Evolutionary conservation across 1,284 basidiomycete genomes (phyloP).

Genomic region (Trichosporon coremiiforme): DNA sequence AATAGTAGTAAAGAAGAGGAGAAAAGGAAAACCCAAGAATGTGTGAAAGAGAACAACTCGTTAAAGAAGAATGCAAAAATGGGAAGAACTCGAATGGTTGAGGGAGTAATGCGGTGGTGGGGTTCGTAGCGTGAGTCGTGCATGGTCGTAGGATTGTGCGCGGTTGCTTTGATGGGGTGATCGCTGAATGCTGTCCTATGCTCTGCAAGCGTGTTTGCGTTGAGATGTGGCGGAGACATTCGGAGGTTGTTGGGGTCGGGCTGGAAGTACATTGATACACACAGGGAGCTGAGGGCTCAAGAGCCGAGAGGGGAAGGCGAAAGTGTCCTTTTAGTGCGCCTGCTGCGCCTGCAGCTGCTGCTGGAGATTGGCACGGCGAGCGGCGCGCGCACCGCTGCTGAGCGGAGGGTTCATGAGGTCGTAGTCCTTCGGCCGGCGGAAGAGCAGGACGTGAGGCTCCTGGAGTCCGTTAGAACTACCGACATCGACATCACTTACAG

Average conservation of each 20-base stretch:
- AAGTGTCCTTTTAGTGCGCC: conserved; percentile 12
- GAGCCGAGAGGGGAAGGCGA: background rate
- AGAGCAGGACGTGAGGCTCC: conserved; percentile 56
- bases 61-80: conserved; percentile 1
- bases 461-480: conserved; percentile 23
- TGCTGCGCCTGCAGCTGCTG: conserved; percentile 25
- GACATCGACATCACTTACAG: conserved; percentile 39
- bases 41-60: background rate
- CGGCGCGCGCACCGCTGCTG: conserved; percentile 24
- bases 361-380: conserved; percentile 36
- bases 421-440: conserved; percentile 53
- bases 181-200: background rate
- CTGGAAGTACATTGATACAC: conserved; percentile 14
- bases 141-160: conserved; percentile 6
- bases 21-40: background rate
- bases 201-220: background rate
- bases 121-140: conserved; percentile 11
- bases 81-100: background rate
- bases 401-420: conserved; percentile 48
- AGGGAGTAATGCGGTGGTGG: background rate
- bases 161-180: background rate
- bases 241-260: background rate
- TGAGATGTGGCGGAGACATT: background rate
- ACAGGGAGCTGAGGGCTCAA: background rate
- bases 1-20: no score